These are phyloP conservation scores for Talaromyces islandicus DNA, from an alignment of 2,329 filamentous ascomycete species.

Conservation along the genomic window DNA sequence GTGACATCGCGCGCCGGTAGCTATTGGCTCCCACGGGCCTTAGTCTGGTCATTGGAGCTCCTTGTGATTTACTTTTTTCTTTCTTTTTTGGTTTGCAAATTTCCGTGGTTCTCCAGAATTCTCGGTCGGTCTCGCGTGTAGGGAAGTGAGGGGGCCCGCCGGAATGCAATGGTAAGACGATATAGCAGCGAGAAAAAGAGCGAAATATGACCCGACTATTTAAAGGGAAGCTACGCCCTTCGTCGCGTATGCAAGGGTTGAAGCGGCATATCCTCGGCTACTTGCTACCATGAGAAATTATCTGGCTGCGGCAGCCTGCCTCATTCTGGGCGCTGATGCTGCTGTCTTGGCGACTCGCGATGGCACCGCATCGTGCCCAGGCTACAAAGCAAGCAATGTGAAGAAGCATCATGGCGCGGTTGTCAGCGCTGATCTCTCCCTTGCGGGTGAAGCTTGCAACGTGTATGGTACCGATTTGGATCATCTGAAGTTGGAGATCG, in stretches of 20 bases:
- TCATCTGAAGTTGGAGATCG: constrained; percentile 52
- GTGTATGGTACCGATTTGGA: constrained; percentile 54
- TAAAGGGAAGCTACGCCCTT: neutral
- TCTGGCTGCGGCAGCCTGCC: constrained; percentile 3
- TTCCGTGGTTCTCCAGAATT: neutral
- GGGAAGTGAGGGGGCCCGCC: neutral
- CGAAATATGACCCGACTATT: neutral
- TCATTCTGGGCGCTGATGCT: constrained; percentile 8
- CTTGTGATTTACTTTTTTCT: neutral
- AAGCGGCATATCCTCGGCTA: too few species aligned
- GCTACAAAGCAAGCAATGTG: constrained; percentile 33
- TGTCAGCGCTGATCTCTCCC: constrained; percentile 54
- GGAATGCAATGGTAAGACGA: neutral
- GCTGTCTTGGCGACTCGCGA: constrained; percentile 8
- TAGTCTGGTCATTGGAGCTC: neutral
- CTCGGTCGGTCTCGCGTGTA: neutral
- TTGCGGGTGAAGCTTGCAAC: constrained; percentile 63
- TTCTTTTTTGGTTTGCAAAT: neutral
- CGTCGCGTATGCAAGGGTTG: neutral
- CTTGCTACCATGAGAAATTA: neutral
- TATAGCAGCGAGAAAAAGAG: neutral
- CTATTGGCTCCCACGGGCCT: neutral
- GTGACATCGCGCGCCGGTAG: constrained; percentile 4
- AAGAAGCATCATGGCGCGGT: constrained; percentile 29
- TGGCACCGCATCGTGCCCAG: constrained; percentile 23